These are phyloP conservation scores for Gossypium ekmanianum DNA, from an alignment of 345 rosid genomes.

Conservation along the genomic window DNA sequence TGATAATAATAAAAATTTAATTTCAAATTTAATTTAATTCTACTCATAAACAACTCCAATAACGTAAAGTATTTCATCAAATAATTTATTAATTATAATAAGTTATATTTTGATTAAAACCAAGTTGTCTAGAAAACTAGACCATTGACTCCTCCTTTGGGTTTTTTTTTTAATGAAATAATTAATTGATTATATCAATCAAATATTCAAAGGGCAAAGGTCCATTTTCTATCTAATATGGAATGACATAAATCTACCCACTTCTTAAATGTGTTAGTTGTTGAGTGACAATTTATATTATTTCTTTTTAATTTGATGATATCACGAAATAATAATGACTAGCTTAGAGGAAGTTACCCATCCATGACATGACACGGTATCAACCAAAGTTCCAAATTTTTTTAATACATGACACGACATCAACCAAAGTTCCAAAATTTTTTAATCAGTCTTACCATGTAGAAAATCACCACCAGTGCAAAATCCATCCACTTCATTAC, in stretches of 20 bases:
- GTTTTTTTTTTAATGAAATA: background rate
- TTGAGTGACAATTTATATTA: background rate
- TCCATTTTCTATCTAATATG: background rate
- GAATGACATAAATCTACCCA: constrained; percentile 8
- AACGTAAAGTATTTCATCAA: too few relatives aligned
- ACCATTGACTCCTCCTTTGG: background rate
- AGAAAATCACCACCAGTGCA: background rate
- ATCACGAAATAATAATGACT: background rate
- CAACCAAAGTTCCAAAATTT: background rate
- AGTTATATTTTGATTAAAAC: background rate
- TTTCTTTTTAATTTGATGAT: background rate
- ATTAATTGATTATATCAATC: background rate
- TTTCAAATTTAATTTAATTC: too few relatives aligned
- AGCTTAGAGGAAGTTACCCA: background rate
- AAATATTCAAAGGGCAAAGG: background rate
- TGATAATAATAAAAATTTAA: too few relatives aligned
- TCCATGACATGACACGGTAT: constrained; percentile 3
- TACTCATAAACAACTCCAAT: too few relatives aligned
- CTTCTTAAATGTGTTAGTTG: constrained; percentile 10
- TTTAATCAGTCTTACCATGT: too few relatives aligned
- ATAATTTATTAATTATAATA: background rate
- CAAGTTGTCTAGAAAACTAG: background rate
- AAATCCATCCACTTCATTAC: background rate
- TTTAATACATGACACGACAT: too few relatives aligned
- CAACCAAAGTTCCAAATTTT: background rate